Conservation (phyloP, 192 early-diverging fungal species). For the Nowakowskiella sp. region DNA sequence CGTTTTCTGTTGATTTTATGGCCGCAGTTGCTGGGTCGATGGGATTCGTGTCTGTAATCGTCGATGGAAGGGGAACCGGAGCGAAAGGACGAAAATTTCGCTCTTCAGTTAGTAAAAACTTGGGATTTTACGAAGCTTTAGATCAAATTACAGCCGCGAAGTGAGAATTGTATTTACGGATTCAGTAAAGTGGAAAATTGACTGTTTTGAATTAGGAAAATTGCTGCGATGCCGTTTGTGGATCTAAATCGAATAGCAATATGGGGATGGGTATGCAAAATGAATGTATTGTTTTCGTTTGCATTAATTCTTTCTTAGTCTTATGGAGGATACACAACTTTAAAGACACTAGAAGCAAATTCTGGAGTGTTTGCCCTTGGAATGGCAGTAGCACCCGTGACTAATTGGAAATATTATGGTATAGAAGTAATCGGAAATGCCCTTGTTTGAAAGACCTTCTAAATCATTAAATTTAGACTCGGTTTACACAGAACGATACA, state of each 20-base stretch:
- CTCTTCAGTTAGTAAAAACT: slow-evolving; percentile 58
- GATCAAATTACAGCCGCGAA: slow-evolving; percentile 84
- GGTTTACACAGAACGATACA: slow-evolving; percentile 94
- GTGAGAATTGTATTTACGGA: slow-evolving; percentile 16
- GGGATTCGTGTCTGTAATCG: slow-evolving; percentile 28
- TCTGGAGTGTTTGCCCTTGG: slow-evolving; percentile 72
- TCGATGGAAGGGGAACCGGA: slow-evolving; percentile 88
- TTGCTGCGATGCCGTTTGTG: slow-evolving; percentile 60
- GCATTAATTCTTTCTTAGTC: slow-evolving; percentile 40
- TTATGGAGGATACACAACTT: slow-evolving; percentile 83
- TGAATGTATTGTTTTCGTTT: slow-evolving; percentile 5
- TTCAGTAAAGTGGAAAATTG: slow-evolving; percentile 1
- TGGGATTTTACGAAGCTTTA: slow-evolving; percentile 76
- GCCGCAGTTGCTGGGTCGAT: slow-evolving; percentile 42
- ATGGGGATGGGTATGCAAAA: slow-evolving; percentile 79
- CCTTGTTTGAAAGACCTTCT: neutral
- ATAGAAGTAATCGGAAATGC: slow-evolving; percentile 3
- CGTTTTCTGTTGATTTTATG: slow-evolving; percentile 27
- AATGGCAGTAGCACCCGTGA: slow-evolving; percentile 94
- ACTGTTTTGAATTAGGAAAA: slow-evolving; percentile 6
- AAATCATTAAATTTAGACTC: slow-evolving; percentile 47
- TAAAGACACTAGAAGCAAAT: slow-evolving; percentile 78
- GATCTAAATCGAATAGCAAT: slow-evolving; percentile 74
- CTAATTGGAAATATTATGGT: slow-evolving; percentile 73
- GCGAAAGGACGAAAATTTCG: slow-evolving; percentile 76